phyloP scores from a whole-genome alignment of 352 stramenopile genomes.

The Aphanomyces astaci region DNA sequence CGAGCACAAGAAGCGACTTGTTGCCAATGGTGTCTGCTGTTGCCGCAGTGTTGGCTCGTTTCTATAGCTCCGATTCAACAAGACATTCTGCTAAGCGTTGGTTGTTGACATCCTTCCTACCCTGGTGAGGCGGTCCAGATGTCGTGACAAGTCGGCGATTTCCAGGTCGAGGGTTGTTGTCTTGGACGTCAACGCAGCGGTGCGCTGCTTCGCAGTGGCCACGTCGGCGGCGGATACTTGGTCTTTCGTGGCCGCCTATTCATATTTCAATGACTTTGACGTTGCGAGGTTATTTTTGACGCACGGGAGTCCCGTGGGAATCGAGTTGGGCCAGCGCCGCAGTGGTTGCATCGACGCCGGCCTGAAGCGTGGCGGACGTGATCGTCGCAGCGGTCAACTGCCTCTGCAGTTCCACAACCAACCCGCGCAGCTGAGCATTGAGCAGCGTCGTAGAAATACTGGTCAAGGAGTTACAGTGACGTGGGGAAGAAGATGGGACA shows the following conservation, averaged over 20 bases:
- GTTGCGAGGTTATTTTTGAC: no score
- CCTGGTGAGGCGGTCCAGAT: not conserved
- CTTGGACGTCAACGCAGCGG: not conserved
- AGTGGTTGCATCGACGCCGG: not conserved
- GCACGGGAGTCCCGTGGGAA: no score
- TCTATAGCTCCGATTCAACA: no score
- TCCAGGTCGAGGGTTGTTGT: not conserved
- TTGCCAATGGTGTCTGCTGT: no score
- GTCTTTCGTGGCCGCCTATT: no score
- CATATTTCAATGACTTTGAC: no score
- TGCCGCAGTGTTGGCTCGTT: no score
- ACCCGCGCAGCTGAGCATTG: not conserved
- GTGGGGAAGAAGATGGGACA: not conserved
- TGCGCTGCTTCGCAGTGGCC: not conserved
- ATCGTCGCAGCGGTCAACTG: not conserved
- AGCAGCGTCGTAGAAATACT: not conserved
- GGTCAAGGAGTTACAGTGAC: not conserved
- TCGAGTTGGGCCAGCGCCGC: not conserved
- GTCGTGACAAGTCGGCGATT: not conserved
- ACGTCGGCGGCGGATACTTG: not conserved
- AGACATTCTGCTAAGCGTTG: no score
- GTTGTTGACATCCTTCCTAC: not conserved
- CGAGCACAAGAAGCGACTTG: no score
- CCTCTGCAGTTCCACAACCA: not conserved
- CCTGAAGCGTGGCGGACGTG: not conserved